Conservation (phyloP, 2,329 filamentous ascomycete species). For the Bipolaris bicolor region DNA sequence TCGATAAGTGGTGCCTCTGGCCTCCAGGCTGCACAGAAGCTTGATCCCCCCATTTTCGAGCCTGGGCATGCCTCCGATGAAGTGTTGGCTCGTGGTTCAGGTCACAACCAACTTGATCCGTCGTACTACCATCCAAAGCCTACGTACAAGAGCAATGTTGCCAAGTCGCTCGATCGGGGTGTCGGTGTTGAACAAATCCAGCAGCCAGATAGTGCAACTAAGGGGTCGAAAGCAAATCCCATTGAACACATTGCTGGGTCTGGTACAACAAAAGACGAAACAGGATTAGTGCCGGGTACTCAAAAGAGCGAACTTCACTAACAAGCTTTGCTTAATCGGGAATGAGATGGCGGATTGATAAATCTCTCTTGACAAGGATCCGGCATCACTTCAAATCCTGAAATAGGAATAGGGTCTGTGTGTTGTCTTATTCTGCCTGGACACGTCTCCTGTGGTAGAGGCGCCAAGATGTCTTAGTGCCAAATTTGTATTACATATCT, state of each 20-base stretch:
- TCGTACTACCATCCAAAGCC: conserved; percentile 15
- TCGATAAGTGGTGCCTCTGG: conserved; percentile 15
- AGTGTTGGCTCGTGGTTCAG: conserved; percentile 6
- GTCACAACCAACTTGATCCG: conserved; percentile 8
- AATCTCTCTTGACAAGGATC: neutral
- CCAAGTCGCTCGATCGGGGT: conserved; percentile 3
- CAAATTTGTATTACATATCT: no score
- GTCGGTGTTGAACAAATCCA: neutral
- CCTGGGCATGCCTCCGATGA: neutral
- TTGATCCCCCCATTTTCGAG: conserved; percentile 15
- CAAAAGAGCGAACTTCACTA: neutral
- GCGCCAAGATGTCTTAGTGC: no score
- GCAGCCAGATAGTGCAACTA: neutral
- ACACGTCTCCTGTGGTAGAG: no score
- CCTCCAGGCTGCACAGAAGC: conserved; percentile 16
- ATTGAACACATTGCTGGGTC: neutral
- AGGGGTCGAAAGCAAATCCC: conserved; percentile 2
- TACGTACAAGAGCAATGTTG: conserved; percentile 4
- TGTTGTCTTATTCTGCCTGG: no score
- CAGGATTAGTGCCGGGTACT: neutral
- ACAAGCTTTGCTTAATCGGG: neutral
- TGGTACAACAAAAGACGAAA: no score
- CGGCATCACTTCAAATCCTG: neutral
- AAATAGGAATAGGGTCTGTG: no score
- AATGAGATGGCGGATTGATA: neutral